Conservation (phyloP, 495 filamentous ascomycete species). For the Aspergillus heteromorphus region DNA sequence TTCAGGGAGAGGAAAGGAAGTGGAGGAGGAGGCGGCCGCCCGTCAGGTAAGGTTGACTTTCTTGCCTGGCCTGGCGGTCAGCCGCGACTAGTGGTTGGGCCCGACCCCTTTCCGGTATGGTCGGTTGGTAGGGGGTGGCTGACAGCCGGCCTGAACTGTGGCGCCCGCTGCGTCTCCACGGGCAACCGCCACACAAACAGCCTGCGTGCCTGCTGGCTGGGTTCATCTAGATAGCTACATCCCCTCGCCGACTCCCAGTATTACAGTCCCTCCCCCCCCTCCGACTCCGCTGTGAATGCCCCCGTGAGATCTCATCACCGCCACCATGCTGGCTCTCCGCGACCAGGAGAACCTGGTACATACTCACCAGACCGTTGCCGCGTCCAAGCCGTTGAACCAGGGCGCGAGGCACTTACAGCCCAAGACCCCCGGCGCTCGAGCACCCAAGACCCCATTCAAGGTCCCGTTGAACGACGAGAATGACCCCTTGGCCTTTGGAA, state of each 20-base stretch:
- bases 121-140: not conserved
- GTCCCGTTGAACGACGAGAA: constrained; percentile 87
- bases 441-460: constrained; percentile 80
- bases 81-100: constrained; percentile 6
- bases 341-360: constrained; percentile 90
- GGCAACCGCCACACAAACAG: constrained; percentile 36
- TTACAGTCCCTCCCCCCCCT: not conserved
- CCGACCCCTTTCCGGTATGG: constrained; percentile 4
- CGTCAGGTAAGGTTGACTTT: constrained; percentile 16
- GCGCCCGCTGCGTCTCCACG: constrained; percentile 37
- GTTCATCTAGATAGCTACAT: constrained; percentile 17
- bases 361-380: constrained; percentile 67
- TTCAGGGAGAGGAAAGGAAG: constrained; percentile 18
- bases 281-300: constrained; percentile 17
- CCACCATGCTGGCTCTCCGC: constrained; percentile 69
- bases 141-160: not conserved
- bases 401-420: constrained; percentile 54
- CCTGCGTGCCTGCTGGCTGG: constrained; percentile 14
- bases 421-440: constrained; percentile 73
- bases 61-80: constrained; percentile 31
- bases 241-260: too few relatives aligned
- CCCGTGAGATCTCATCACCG: constrained; percentile 19
- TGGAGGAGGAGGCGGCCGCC: constrained; percentile 30
- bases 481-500: constrained; percentile 52
- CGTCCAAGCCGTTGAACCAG: constrained; percentile 73